Evolutionary conservation across 1,284 basidiomycete genomes (phyloP), one percentile per base, ranked within the genome.

Genomic region (Erythrobasidium hasegawianum): DNA sequence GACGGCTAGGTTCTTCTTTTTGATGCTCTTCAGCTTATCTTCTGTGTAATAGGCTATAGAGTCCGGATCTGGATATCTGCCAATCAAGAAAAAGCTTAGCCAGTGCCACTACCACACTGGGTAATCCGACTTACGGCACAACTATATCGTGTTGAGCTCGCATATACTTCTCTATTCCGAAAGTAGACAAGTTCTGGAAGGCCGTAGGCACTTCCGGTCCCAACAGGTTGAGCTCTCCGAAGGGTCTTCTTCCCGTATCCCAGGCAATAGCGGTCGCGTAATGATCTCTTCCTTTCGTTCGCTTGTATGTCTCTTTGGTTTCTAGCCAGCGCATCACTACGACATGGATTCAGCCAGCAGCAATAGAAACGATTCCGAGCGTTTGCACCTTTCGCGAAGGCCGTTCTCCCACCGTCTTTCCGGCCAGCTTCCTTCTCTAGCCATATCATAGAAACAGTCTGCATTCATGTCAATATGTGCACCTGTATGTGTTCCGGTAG

Each of bases 1-100:
- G n/a, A 64, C 61, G 38, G 54, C 54, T 13, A 54, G 61, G 8
- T 54, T 38, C 26, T 56, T 41, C 43, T 57, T 64, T 24, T 56
- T 27, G 18, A 57, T 53, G 45, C 3, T 56, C 47, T 55, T 54
- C 16, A 64, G 61, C 61, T 39, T 64, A 13, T 64, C 61, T 39
- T 64, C 61, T 11, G 61, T 64, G 49, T 64, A 64, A 39, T 27
- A 64, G 18, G 50, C 54, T 13, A 54, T 54, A n/a, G 61, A 55
- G 14, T 64, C 61, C 9, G 61, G 61, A 57, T 64, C 61, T 9
- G 61, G 61, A 29, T 64, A 64, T 22, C 59, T 60, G 49, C 3
- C 8, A 11, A 7, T 20, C 53, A 14, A 13, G 13, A n/a, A n/a
- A n/a, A n/a, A n/a, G n/a, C n/a, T n/a, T n/a, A n/a, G n/a, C n/a